phyloP scores from a whole-genome alignment of 108 stramenopile species.

The Tribonema minus region DNA sequence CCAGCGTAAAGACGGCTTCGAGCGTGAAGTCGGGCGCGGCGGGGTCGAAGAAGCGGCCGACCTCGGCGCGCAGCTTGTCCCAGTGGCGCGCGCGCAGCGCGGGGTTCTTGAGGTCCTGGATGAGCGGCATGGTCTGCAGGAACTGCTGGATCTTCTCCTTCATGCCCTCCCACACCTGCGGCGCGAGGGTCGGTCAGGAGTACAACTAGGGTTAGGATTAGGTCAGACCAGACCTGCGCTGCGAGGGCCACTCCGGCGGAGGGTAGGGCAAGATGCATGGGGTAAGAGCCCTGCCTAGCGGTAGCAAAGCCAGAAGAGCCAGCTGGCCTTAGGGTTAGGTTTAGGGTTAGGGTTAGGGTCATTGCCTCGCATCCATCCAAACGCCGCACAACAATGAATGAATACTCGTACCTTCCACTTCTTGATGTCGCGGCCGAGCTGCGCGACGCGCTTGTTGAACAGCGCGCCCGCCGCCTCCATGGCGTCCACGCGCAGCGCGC shows the following conservation, averaged over 20 bases:
- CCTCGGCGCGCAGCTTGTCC: slow-evolving; percentile 46
- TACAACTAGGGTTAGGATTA: too few relatives aligned
- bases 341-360: too few relatives aligned
- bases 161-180: slow-evolving; percentile 48
- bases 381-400: too few relatives aligned
- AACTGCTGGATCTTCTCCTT: slow-evolving; percentile 55
- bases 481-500: slow-evolving; percentile 55
- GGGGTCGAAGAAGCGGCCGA: slow-evolving; percentile 57
- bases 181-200: not conserved
- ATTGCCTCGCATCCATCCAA: too few relatives aligned
- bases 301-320: too few relatives aligned
- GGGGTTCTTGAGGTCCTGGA: slow-evolving; percentile 60
- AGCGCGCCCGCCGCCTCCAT: slow-evolving; percentile 2
- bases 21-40: slow-evolving; percentile 54
- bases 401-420: slow-evolving; percentile 55
- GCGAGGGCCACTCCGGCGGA: too few relatives aligned
- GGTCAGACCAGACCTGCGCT: too few relatives aligned
- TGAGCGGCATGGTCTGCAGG: slow-evolving; percentile 63
- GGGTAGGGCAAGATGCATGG: too few relatives aligned
- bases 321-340: too few relatives aligned
- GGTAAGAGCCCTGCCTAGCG: too few relatives aligned
- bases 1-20: slow-evolving; percentile 57
- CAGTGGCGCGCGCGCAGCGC: slow-evolving; percentile 64
- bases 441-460: slow-evolving; percentile 52
- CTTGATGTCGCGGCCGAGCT: slow-evolving; percentile 60